A percentile compares a stretch with the other conserved stretches of the same genome.
Evolutionary conservation across 331 rosid species (phyloP).

Genomic region (Quercus phellos): DNA sequence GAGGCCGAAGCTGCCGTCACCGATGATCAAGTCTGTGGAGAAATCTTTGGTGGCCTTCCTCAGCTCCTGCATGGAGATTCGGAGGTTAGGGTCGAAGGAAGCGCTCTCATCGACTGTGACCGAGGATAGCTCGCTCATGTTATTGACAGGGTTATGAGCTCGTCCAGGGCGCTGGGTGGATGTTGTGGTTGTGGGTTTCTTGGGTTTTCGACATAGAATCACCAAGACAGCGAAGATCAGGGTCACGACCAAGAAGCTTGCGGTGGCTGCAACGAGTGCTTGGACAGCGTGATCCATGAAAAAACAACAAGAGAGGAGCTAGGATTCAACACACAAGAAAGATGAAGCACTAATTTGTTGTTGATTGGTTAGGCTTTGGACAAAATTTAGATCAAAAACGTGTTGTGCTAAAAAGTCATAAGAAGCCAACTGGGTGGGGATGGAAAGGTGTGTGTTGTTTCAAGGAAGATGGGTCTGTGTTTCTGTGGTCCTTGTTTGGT

Average conservation of each 20-base stretch:
- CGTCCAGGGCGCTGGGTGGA: neutral
- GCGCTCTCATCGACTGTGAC: slow-evolving; percentile 47
- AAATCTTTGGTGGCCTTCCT: slow-evolving; percentile 62
- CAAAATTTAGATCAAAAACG: too few relatives aligned
- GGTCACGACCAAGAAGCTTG: slow-evolving; percentile 46
- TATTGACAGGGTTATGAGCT: neutral
- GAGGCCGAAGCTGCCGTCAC: slow-evolving; percentile 91
- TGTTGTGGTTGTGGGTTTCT: neutral
- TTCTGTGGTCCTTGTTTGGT: neutral
- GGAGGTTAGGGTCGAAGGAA: slow-evolving; percentile 59
- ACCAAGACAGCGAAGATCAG: slow-evolving; percentile 31
- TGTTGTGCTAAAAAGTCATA: too few relatives aligned
- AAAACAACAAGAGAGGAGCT: neutral
- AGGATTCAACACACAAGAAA: neutral
- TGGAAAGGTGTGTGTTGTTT: neutral
- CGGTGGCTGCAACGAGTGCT: slow-evolving; percentile 39
- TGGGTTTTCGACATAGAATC: slow-evolving; percentile 22
- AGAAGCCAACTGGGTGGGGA: neutral
- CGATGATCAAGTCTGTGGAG: slow-evolving; percentile 60
- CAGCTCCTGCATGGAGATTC: slow-evolving; percentile 64
- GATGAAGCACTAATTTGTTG: too few relatives aligned
- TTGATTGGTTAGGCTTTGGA: too few relatives aligned
- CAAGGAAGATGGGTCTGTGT: slow-evolving; percentile 1
- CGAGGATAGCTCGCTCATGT: slow-evolving; percentile 6
- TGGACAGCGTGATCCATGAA: neutral